Conservation (phyloP, 148 eudicot genomes). For the Spergularia marina region DNA sequence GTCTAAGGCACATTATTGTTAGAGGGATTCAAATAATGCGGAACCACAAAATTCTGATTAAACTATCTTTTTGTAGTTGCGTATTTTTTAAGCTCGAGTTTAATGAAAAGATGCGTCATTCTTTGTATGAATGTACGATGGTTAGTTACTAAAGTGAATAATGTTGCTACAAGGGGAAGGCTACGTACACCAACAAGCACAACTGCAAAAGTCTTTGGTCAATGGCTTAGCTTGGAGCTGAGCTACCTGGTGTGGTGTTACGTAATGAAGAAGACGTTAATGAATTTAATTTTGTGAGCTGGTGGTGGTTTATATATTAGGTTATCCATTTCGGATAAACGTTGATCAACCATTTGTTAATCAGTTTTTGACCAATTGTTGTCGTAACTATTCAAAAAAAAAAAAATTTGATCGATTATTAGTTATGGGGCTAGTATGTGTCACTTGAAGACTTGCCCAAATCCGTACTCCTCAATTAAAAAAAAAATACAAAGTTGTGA, state of each 20-base stretch:
- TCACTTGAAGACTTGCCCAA: neutral
- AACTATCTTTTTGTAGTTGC: no score
- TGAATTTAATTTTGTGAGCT: conserved; percentile 4
- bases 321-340: neutral
- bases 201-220: neutral
- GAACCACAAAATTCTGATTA: no score
- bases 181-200: conserved; percentile 3
- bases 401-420: neutral
- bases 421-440: neutral
- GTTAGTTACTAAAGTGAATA: neutral
- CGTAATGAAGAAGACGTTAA: conserved; percentile 13
- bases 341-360: conserved; percentile 1
- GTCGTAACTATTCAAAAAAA: neutral
- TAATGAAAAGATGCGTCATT: no score
- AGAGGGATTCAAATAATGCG: no score
- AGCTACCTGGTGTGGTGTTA: neutral
- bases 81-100: no score
- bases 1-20: no score
- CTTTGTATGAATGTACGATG: neutral
- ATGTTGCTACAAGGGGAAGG: neutral
- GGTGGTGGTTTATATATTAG: neutral
- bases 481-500: no score
- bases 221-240: neutral
- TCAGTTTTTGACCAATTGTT: neutral
- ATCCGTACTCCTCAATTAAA: neutral